Evolutionary conservation across 768 basidiomycete species (phyloP), one percentile per base, ranked within the genome.

Genomic region (Imleria badia): DNA sequence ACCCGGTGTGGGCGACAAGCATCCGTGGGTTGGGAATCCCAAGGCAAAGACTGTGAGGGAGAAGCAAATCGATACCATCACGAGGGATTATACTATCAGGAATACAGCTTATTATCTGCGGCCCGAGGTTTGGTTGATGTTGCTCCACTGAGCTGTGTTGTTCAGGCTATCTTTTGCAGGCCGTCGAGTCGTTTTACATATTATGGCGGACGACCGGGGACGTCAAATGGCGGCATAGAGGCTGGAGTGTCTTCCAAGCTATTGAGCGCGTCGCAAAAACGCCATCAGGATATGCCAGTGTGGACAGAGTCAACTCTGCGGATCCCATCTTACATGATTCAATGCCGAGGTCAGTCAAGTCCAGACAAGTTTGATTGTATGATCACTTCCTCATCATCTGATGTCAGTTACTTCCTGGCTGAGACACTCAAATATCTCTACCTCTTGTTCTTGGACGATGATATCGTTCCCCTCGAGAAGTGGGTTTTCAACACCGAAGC

Each of bases 401-500:
- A 33, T 15, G 0, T 29, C 22, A 81, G 81, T 54, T 82, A 76
- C 67, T 82, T 82, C 66, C 62, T 82, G 48, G 82, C 81, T 2
- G 81, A 82, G 66, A 82, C 82, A 58, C 73, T 89, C 51, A 89
- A 89, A 72, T 90, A 91, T 66, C 75, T 89, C 43, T 85, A 86
- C 66, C 74, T 91, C 20, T 68, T 88, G 65, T 91, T 89, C 68
- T 73, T 74, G 49, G 79, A 87, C 30, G 78, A 82, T 10, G 86
- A 91, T 57, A 76, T 77, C 4, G 58, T 89, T 40, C 75, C 80
- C 5, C 69, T 82, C 35, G 73, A 79, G 20, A 72, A 77, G 42
- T 86, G 78, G 77, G 83, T 85, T 6, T 83, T 84, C 56, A 86
- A 84, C 58, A 86, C 84, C 0, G 84, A 86, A 69, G 91, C 89